Conservation (phyloP, 2,329 filamentous ascomycete genomes). For the Colletotrichum somersetense region DNA sequence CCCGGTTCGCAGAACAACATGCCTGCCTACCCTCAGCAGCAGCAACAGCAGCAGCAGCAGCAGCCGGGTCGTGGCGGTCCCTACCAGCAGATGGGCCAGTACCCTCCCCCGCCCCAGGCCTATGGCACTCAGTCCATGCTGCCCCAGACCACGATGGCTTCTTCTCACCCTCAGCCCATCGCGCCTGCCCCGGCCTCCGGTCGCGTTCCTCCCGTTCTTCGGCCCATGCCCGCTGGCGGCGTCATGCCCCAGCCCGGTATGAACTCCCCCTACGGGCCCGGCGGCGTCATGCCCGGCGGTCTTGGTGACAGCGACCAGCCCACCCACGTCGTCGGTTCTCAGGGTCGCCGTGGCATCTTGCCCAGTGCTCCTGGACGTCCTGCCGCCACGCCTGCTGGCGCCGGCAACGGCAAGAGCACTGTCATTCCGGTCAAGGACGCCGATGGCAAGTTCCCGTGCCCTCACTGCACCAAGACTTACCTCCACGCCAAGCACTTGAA, state of each 20-base stretch:
- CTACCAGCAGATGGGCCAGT: constrained; percentile 68
- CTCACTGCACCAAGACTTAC: constrained; percentile 98
- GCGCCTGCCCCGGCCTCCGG: constrained; percentile 75
- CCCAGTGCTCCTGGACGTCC: constrained; percentile 91
- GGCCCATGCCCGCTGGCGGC: constrained; percentile 78
- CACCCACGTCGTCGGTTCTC: constrained; percentile 94
- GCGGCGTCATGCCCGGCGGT: constrained; percentile 67
- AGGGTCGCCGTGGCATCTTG: constrained; percentile 90
- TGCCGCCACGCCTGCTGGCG: constrained; percentile 78
- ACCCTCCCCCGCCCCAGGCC: constrained; percentile 65
- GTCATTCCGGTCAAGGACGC: constrained; percentile 94
- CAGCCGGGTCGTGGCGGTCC: constrained; percentile 61
- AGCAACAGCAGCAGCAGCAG: constrained; percentile 47
- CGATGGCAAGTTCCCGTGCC: constrained; percentile 97
- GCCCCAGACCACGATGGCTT: constrained; percentile 74
- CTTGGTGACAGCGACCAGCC: constrained; percentile 73
- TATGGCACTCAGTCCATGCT: constrained; percentile 74
- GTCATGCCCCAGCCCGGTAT: constrained; percentile 70
- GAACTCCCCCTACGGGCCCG: constrained; percentile 71
- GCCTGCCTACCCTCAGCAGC: constrained; percentile 65
- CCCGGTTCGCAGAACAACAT: constrained; percentile 67
- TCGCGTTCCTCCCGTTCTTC: constrained; percentile 70
- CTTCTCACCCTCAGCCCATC: constrained; percentile 81
- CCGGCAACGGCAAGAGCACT: constrained; percentile 78
- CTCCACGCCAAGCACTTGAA: constrained; percentile 97